Base-by-base conservation (phyloP, 345 rosid genomes). In the Populus davidiana region DNA sequence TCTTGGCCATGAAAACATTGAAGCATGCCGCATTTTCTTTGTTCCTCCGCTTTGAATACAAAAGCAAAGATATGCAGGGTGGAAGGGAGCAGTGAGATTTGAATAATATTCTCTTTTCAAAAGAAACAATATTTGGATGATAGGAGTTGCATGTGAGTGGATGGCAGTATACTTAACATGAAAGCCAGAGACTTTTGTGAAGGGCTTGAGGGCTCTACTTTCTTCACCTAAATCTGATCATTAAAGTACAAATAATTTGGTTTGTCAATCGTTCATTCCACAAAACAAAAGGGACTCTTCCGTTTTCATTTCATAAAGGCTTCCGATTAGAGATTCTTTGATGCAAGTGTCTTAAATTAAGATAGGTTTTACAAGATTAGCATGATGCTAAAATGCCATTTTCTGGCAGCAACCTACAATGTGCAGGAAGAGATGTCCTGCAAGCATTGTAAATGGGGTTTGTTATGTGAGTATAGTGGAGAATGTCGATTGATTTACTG, bases 101-200 rank as follows among this genome's bases (percentile, higher is more conserved):
- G 29, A 23, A 59, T 25, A n/a, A 59, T n/a, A 0, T 59, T n/a
- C 29, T 23, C 14, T 3, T 59, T 10, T 4, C 0, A 1, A 11
- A 1, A n/a, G 8, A n/a, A 56, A 56, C 9, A 3, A 56, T 59
- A 9, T 59, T 25, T 10, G 70, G 67, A 33, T 74, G 66, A 23
- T 21, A 35, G 23, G 65, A 36, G 44, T 16, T 64, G 78, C 71
- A 62, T 61, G 75, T 44, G 75, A 80, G 77, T 64, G 64, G 79
- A 36, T 71, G 83, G 25, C 79, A 67, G 14, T n/a, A 5, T 25
- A 1, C 29, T 3, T 59, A 1, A n/a, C 63, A 1, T 8, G 27
- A 23, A 8, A n/a, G 36, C 27, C 62, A 1, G 17, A 3, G 54
- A 21, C 66, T 69, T 54, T 69, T 41, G 74, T 61, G 16, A 61